phyloP scores from a whole-genome alignment of 768 basidiomycete species.

The Lactifluus echinatus region DNA sequence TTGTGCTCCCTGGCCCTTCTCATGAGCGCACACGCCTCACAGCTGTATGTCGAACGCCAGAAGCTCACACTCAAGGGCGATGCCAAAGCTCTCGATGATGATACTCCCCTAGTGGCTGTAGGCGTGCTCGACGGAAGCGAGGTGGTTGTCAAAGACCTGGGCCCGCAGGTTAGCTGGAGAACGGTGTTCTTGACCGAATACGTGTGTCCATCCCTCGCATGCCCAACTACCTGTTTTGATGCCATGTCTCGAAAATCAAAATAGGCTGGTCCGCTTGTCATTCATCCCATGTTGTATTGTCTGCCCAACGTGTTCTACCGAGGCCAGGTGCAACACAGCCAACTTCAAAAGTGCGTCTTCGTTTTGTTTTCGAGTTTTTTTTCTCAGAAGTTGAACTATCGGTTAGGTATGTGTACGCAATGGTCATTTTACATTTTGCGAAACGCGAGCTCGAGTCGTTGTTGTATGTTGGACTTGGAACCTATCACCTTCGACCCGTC shows the following conservation, averaged over 20 bases:
- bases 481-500: not conserved
- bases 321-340: slow-evolving; percentile 57
- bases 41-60: slow-evolving; percentile 72
- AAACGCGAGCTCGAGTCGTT: slow-evolving; percentile 92
- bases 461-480: slow-evolving; percentile 44
- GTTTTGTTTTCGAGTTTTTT: not conserved
- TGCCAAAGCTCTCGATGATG: slow-evolving; percentile 54
- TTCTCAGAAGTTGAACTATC: not conserved
- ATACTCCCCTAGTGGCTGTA: slow-evolving; percentile 47
- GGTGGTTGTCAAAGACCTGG: slow-evolving; percentile 80
- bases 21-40: not conserved
- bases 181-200: slow-evolving; percentile 94
- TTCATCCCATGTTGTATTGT: slow-evolving; percentile 80
- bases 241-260: not conserved
- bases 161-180: slow-evolving; percentile 81
- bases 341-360: slow-evolving; percentile 57
- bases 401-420: slow-evolving; percentile 53
- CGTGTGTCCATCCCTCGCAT: slow-evolving; percentile 40
- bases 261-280: slow-evolving; percentile 78
- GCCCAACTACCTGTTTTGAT: not conserved
- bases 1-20: not conserved
- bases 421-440: slow-evolving; percentile 79
- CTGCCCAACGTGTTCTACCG: slow-evolving; percentile 67
- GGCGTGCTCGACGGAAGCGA: slow-evolving; percentile 53
- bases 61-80: slow-evolving; percentile 59